Percentiles rank a stretch among this genome's conserved stretches.
These are phyloP conservation scores for Linnemannia zychae DNA, from an alignment of 192 early-diverging fungal genomes.

Conservation along the genomic window DNA sequence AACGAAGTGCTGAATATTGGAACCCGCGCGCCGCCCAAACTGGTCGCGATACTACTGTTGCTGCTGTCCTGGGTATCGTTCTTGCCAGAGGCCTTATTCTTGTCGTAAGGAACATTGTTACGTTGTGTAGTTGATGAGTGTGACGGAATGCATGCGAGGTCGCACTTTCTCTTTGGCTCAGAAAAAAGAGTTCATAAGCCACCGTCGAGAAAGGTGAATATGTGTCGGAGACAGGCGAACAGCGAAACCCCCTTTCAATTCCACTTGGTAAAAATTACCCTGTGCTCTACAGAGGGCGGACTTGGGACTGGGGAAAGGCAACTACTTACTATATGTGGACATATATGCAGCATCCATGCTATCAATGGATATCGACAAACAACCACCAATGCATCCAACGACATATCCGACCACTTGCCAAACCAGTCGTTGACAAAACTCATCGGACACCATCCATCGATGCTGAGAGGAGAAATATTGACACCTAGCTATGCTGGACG, in stretches of 20 bases:
- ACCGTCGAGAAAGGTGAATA: background rate
- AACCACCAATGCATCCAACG: background rate
- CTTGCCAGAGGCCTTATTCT: constrained; percentile 18
- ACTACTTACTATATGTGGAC: background rate
- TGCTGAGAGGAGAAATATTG: background rate
- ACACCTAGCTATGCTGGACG: background rate
- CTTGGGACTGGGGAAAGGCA: background rate
- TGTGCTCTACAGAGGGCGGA: background rate
- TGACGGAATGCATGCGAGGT: constrained; percentile 11
- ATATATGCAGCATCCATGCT: background rate
- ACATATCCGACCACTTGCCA: background rate
- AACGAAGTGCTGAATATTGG: constrained; percentile 7
- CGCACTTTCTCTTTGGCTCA: background rate
- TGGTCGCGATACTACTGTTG: background rate
- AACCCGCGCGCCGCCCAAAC: constrained; percentile 16
- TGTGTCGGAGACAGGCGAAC: background rate
- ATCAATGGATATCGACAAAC: background rate
- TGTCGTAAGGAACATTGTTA: constrained; percentile 13
- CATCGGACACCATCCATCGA: background rate
- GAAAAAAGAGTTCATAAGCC: constrained; percentile 4
- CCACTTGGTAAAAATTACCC: constrained; percentile 49
- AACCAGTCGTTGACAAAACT: background rate
- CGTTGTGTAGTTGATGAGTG: background rate
- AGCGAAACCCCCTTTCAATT: constrained; percentile 40
- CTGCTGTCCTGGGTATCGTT: constrained; percentile 24